Evolutionary conservation across 176 grass and related monocot genomes (phyloP).

Genomic region (Zea luxurians): DNA sequence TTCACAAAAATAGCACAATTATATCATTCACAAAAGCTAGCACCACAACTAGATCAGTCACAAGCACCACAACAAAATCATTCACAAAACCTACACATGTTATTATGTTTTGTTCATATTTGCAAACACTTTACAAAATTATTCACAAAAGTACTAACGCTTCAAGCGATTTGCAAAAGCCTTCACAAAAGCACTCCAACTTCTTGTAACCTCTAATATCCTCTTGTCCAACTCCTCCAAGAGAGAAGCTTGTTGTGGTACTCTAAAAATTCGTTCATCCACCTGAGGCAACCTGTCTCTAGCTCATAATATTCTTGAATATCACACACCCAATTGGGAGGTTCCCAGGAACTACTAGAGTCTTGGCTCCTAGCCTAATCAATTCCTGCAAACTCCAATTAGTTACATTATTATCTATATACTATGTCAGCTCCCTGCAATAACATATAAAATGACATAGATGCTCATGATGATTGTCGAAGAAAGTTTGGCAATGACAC

Average conservation of each 20-base stretch:
- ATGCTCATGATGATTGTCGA: constrained; percentile 42
- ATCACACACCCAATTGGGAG: constrained; percentile 74
- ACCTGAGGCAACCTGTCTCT: constrained; percentile 74
- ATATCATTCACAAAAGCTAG: no score
- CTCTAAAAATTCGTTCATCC: constrained; percentile 70
- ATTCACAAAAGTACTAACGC: no score
- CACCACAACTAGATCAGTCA: no score
- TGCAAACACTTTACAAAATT: no score
- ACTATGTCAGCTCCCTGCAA: background rate
- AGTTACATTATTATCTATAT: constrained; percentile 4
- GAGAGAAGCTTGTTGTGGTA: constrained; percentile 70
- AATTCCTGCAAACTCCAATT: constrained; percentile 56
- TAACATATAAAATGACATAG: background rate
- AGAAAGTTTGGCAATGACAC: constrained; percentile 58
- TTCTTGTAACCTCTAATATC: no score
- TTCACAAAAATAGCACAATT: no score
- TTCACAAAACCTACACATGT: no score
- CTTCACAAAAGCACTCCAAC: no score
- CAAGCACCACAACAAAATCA: no score
- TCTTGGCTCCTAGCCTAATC: constrained; percentile 67
- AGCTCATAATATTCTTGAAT: constrained; percentile 75
- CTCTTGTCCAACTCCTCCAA: constrained; percentile 43
- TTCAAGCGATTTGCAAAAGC: no score
- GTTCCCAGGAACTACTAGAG: constrained; percentile 78
- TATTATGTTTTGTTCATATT: no score